These are phyloP conservation scores for Irpex lacteus DNA, from an alignment of 1,284 basidiomycete species.

Conservation along the genomic window DNA sequence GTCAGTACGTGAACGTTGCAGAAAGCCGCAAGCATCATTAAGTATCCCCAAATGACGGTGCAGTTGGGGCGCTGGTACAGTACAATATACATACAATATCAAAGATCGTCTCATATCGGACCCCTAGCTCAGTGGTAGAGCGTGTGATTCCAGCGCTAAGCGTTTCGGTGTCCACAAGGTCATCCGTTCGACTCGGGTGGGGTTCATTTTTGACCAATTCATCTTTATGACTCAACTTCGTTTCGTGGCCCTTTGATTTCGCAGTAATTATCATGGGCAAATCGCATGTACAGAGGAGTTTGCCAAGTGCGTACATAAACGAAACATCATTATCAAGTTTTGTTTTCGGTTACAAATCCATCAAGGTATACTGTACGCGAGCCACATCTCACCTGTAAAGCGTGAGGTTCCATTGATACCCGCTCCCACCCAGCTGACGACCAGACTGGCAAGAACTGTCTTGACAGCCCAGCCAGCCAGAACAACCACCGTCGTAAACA, in stretches of 20 bases:
- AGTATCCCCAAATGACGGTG: not conserved
- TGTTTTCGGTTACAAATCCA: not conserved
- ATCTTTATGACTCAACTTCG: too few relatives aligned
- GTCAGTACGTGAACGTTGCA: not conserved
- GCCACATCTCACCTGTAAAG: slow-evolving; percentile 56
- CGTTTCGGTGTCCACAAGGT: slow-evolving; percentile 19
- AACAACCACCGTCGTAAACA: slow-evolving; percentile 77
- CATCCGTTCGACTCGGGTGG: slow-evolving; percentile 26
- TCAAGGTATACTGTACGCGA: slow-evolving; percentile 78
- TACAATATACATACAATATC: too few relatives aligned
- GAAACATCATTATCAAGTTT: not conserved
- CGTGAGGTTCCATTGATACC: slow-evolving; percentile 47
- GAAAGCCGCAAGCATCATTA: not conserved
- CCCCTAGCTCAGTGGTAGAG: slow-evolving; percentile 23
- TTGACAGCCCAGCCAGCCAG: slow-evolving; percentile 77
- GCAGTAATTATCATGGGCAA: too few relatives aligned
- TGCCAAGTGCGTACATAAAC: not conserved
- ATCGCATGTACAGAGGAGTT: too few relatives aligned
- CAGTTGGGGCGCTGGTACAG: too few relatives aligned
- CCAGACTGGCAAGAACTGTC: slow-evolving; percentile 55
- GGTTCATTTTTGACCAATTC: slow-evolving; percentile 16
- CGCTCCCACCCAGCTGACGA: slow-evolving; percentile 60
- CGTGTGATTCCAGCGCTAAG: slow-evolving; percentile 18
- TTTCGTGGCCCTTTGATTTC: too few relatives aligned
- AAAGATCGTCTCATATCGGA: not conserved